These are phyloP conservation scores for Cochlearia excelsa DNA, from an alignment of 345 rosid genomes.

Conservation along the genomic window DNA sequence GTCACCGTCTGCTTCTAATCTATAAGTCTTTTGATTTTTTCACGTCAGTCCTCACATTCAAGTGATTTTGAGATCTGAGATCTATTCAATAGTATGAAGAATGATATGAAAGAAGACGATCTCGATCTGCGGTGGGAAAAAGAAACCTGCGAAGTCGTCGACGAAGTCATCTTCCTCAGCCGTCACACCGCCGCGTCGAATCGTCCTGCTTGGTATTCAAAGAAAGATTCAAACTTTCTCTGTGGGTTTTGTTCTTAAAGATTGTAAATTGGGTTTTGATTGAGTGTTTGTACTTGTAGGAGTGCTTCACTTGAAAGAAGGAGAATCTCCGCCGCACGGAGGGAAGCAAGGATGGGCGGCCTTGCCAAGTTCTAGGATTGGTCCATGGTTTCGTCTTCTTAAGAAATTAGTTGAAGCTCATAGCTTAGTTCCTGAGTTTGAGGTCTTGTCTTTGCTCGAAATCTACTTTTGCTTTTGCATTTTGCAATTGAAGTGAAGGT, in stretches of 20 bases:
- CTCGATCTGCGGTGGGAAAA: conserved; percentile 83
- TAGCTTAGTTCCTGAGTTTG: conserved; percentile 86
- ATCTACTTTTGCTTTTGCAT: too few relatives aligned
- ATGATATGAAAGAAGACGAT: conserved; percentile 55
- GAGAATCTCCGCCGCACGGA: conserved; percentile 78
- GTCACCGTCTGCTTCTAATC: too few relatives aligned
- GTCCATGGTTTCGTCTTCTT: conserved; percentile 83
- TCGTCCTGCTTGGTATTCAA: conserved; percentile 75
- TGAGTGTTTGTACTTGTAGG: conserved; percentile 35
- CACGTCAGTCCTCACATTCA: too few relatives aligned
- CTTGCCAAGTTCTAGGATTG: conserved; percentile 75
- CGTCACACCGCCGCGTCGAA: conserved; percentile 88
- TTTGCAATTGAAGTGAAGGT: too few relatives aligned
- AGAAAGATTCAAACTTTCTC: conserved; percentile 1
- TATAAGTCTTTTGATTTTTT: too few relatives aligned
- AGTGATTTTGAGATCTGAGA: too few relatives aligned
- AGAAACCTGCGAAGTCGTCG: conserved; percentile 70
- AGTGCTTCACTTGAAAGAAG: conserved; percentile 80
- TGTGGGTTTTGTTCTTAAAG: too few relatives aligned
- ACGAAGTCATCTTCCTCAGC: conserved; percentile 85
- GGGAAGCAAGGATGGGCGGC: conserved; percentile 96
- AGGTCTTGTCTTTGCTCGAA: conserved; percentile 39
- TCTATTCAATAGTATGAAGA: too few relatives aligned
- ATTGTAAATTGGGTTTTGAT: conserved; percentile 11
- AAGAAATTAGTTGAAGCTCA: conserved; percentile 64